Evolutionary conservation across 805 yeast genomes (phyloP).

Genomic region (Candida parachauliodes): DNA sequence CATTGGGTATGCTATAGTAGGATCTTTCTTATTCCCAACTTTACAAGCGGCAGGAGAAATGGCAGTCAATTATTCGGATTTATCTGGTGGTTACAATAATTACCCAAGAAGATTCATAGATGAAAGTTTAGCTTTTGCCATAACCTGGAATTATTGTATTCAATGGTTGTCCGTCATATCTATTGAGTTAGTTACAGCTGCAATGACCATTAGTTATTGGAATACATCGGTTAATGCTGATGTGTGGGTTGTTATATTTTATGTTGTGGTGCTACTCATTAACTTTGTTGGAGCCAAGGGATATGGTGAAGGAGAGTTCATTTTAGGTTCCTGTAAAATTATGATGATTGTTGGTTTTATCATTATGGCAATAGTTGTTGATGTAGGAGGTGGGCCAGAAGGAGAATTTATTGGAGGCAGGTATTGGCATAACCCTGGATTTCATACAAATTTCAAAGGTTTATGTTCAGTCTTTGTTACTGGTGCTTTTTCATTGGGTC

Average conservation of each 20-base stretch:
- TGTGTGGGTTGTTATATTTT: slow-evolving; percentile 54
- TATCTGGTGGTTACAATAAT: slow-evolving; percentile 63
- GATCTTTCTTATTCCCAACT: slow-evolving; percentile 34
- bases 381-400: slow-evolving; percentile 34
- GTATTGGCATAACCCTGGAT: slow-evolving; percentile 40
- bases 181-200: slow-evolving; percentile 61
- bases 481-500: slow-evolving; percentile 40
- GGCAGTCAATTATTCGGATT: slow-evolving; percentile 55
- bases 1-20: slow-evolving; percentile 32
- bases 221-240: slow-evolving; percentile 44
- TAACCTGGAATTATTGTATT: slow-evolving; percentile 60
- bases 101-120: slow-evolving; percentile 54
- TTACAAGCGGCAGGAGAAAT: slow-evolving; percentile 44
- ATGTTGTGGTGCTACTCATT: slow-evolving; percentile 40
- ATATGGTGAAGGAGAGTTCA: slow-evolving; percentile 43
- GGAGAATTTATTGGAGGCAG: slow-evolving; percentile 39
- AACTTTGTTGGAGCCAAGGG: slow-evolving; percentile 46
- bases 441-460: slow-evolving; percentile 36
- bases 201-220: slow-evolving; percentile 63
- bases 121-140: slow-evolving; percentile 55
- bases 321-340: slow-evolving; percentile 35
- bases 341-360: slow-evolving; percentile 37
- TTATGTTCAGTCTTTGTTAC: slow-evolving; percentile 37
- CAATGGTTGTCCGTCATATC: slow-evolving; percentile 64
- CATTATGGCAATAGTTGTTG: slow-evolving; percentile 37